Percentiles rank a stretch among this genome's conserved stretches.
Conservation (phyloP, 805 yeast genomes). For the Saccharomyces jurei region DNA sequence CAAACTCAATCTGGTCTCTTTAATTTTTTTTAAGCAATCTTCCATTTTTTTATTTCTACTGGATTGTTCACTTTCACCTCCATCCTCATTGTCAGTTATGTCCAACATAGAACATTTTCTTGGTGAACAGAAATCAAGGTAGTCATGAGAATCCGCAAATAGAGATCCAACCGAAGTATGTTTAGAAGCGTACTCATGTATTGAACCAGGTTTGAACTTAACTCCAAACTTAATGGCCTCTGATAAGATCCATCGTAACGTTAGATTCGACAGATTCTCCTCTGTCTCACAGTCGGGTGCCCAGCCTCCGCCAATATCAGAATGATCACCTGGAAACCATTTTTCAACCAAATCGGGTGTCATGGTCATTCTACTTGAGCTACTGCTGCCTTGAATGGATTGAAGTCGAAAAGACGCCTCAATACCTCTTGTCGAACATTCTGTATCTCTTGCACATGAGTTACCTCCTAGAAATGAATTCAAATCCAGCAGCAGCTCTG, state of each 20-base stretch:
- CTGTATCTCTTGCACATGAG: not conserved
- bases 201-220: conserved; percentile 34
- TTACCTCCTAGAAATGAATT: not conserved
- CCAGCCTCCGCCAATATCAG: conserved; percentile 69
- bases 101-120: not conserved
- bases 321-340: conserved; percentile 66
- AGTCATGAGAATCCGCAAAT: conserved; percentile 46
- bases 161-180: conserved; percentile 37
- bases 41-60: not conserved
- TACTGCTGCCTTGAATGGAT: not conserved
- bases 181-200: conserved; percentile 35
- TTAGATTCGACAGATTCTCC: conserved; percentile 37
- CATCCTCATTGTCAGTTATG: not conserved
- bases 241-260: conserved; percentile 55
- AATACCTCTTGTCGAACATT: conserved; percentile 3
- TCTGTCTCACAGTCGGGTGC: conserved; percentile 36
- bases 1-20: conserved; percentile 17
- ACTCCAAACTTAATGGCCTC: conserved; percentile 48
- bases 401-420: conserved; percentile 7
- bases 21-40: not conserved
- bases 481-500: not conserved
- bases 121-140: conserved; percentile 28
- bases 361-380: conserved; percentile 1
- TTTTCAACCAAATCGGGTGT: conserved; percentile 35
- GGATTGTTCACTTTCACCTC: not conserved